phyloP scores from a whole-genome alignment of 2,329 filamentous ascomycete genomes.

The Verticillium nubilum region DNA sequence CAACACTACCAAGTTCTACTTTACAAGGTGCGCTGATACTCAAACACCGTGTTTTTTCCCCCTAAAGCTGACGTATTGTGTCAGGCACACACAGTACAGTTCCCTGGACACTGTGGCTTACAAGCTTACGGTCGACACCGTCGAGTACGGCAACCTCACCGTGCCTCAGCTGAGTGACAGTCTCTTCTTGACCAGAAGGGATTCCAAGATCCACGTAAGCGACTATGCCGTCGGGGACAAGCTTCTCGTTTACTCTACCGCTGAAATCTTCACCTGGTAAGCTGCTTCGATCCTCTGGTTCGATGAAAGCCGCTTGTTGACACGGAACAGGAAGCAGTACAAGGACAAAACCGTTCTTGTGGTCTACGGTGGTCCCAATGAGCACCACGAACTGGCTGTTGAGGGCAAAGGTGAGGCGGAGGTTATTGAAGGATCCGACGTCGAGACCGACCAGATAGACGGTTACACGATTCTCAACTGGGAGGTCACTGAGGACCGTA shows the following conservation, averaged over 20 bases:
- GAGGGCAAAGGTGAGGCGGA: conserved; percentile 7
- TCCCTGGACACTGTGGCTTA: conserved; percentile 50
- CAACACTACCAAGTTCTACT: conserved; percentile 50
- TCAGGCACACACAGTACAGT: conserved; percentile 58
- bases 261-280: conserved; percentile 56
- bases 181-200: conserved; percentile 51
- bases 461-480: conserved; percentile 11
- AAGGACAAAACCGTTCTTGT: conserved; percentile 50
- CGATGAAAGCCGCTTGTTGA: neutral
- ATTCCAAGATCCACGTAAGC: conserved; percentile 58
- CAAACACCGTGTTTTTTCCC: neutral
- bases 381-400: conserved; percentile 54
- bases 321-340: conserved; percentile 43
- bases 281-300: neutral
- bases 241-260: conserved; percentile 59
- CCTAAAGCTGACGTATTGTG: neutral
- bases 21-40: conserved; percentile 30
- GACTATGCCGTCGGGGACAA: conserved; percentile 55
- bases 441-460: conserved; percentile 5
- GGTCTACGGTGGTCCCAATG: conserved; percentile 53
- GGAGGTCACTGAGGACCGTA: conserved; percentile 10
- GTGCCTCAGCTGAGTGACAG: conserved; percentile 50
- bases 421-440: conserved; percentile 6
- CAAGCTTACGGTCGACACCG: conserved; percentile 52
- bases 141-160: conserved; percentile 39